Percentiles rank a stretch among this genome's conserved stretches.
Conservation (phyloP, 2,329 filamentous ascomycete genomes). For the Epichloe sp. region DNA sequence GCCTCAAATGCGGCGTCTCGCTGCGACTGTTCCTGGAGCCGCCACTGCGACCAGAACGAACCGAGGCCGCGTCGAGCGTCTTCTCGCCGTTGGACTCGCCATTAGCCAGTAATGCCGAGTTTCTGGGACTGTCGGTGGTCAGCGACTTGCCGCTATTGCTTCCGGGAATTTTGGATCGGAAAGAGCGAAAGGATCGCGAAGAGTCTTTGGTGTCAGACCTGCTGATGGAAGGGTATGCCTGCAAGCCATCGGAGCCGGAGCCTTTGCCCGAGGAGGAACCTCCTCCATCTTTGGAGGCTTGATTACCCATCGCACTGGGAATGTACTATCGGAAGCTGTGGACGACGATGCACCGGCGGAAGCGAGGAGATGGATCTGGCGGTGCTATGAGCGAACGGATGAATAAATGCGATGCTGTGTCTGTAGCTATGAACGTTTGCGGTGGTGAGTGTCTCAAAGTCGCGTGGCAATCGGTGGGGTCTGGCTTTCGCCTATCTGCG, state of each 20-base stretch:
- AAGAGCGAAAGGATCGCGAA: slow-evolving; percentile 67
- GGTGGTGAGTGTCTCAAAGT: slow-evolving; percentile 14
- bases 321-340: not conserved
- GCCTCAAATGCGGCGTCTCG: slow-evolving; percentile 28
- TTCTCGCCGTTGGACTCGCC: slow-evolving; percentile 47
- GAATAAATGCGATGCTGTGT: not conserved
- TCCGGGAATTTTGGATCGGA: slow-evolving; percentile 83
- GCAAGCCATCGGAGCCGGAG: slow-evolving; percentile 40
- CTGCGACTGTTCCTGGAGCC: slow-evolving; percentile 30
- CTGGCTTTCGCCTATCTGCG: slow-evolving; percentile 3
- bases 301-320: slow-evolving; percentile 53
- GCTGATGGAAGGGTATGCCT: slow-evolving; percentile 84
- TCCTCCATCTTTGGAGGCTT: slow-evolving; percentile 50
- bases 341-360: slow-evolving; percentile 3
- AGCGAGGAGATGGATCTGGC: slow-evolving; percentile 7
- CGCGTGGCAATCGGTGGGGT: slow-evolving; percentile 14
- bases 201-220: slow-evolving; percentile 91
- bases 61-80: slow-evolving; percentile 55
- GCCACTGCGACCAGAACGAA: slow-evolving; percentile 55
- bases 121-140: slow-evolving; percentile 69
- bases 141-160: slow-evolving; percentile 29
- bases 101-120: slow-evolving; percentile 54
- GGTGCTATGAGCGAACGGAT: not conserved
- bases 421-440: slow-evolving; percentile 3
- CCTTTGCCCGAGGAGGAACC: slow-evolving; percentile 34